phyloP scores from a whole-genome alignment of 129 eudicot species.

The Flaveria trinervia region DNA sequence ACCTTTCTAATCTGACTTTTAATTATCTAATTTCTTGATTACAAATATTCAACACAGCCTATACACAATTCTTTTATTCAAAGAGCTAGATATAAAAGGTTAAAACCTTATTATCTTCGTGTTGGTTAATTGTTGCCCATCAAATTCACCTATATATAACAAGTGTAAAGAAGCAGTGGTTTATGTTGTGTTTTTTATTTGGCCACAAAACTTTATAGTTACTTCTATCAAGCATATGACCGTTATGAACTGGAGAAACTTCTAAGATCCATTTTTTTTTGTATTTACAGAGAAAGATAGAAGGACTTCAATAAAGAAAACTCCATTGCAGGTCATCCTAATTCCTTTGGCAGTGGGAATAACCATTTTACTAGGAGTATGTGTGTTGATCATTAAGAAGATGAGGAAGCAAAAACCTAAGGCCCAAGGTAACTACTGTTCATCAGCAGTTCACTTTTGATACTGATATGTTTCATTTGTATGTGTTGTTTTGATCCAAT shows the following conservation, averaged over 20 bases:
- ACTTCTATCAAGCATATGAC: too few species aligned
- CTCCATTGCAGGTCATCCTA: background rate
- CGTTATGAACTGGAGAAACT: background rate
- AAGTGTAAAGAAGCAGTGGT: too few species aligned
- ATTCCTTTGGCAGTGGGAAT: slow-evolving; percentile 16
- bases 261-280: background rate
- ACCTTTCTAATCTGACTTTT: too few species aligned
- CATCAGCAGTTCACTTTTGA: background rate
- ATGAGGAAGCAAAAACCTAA: background rate
- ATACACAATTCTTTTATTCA: too few species aligned
- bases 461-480: background rate
- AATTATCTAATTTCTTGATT: too few species aligned
- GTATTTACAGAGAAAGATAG: slow-evolving; percentile 13
- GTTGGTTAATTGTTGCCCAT: too few species aligned
- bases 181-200: too few species aligned
- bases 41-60: too few species aligned
- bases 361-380: slow-evolving; percentile 25
- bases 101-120: too few species aligned
- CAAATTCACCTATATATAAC: too few species aligned
- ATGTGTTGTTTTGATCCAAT: background rate
- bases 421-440: slow-evolving; percentile 4
- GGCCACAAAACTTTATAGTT: too few species aligned
- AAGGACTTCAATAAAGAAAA: background rate
- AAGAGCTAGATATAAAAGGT: too few species aligned
- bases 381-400: slow-evolving; percentile 9